Percentiles rank a stretch among this genome's conserved stretches.
phyloP scores from a whole-genome alignment of 768 basidiomycete species.

The Boletus vermiculosoides region DNA sequence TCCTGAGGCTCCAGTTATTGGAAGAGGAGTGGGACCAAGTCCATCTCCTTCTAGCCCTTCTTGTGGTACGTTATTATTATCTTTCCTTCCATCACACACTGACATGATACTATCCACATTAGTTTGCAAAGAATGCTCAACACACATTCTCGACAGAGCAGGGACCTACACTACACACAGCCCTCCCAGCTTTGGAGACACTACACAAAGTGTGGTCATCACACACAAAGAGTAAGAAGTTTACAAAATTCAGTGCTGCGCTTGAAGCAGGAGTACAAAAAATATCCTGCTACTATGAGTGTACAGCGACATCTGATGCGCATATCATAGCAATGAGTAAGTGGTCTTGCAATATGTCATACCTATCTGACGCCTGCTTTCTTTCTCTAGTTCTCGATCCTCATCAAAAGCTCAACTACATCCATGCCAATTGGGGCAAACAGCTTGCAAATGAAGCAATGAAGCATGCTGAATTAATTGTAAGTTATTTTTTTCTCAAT shows the following conservation, averaged over 20 bases:
- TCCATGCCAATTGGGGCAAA: background rate
- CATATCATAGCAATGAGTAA: conserved; percentile 13
- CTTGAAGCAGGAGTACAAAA: conserved; percentile 5
- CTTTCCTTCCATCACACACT: background rate
- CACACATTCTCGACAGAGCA: conserved; percentile 6
- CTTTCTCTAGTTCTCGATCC: conserved; percentile 1
- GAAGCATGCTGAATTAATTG: background rate
- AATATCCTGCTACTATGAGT: conserved; percentile 1
- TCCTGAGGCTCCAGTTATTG: background rate
- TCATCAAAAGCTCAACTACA: conserved; percentile 6
- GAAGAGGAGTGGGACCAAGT: conserved; percentile 5
- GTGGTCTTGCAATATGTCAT: background rate
- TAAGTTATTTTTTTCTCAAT: background rate
- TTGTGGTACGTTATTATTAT: background rate
- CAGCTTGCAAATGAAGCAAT: background rate
- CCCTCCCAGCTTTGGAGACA: background rate
- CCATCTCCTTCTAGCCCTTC: background rate
- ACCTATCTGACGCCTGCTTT: background rate
- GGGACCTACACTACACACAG: background rate
- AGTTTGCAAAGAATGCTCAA: conserved; percentile 11
- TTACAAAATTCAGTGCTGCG: background rate
- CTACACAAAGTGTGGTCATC: conserved; percentile 11
- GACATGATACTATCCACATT: background rate
- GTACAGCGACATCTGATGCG: background rate
- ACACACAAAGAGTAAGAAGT: background rate